Base-by-base conservation (phyloP, 331 rosid genomes). In the Telfairia occidentalis region DNA sequence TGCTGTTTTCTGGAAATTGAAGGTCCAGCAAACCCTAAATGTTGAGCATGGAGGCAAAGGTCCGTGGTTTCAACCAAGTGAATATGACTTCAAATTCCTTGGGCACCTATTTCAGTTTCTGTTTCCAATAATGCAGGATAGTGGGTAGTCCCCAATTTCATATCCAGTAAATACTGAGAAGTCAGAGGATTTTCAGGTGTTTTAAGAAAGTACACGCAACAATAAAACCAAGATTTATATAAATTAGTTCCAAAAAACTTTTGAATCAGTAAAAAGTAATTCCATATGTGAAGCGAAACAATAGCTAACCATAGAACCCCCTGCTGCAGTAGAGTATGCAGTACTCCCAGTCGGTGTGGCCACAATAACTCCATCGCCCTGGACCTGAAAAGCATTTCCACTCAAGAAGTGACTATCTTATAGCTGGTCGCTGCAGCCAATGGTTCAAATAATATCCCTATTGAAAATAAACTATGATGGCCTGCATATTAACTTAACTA, bases 311-410 rank as follows among this genome's bases (percentile, higher is more conserved):
- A 95, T 95, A 74, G 99, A 95, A 83, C 99, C 99, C 76, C 97
- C 98, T 53, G 99, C 97, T 78, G 99, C 97, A 8, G 99, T 95
- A 80, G 97, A 90, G 86, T 92, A 95, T 76, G 99, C 97, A 55
- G 99, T 95, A 80, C 99, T 95, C 84, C 99, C 99, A 2, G 99
- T 95, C 35, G 99, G 99, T 72, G 97, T 95, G 81, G 97, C 99
- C 48, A 95, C 89, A 73, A 92, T 95, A 78, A 95, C 96, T 79
- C 99, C 99, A 78, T 95, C 97, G 72, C 96, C 99, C 90, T 95
- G 99, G 80, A 95, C 99, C 99, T 90, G 84, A 84, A 84, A 75
- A 63, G 42, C 63, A 59, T 5, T 58, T 38, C 71, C 75, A 71
- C 23, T 53, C 76, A 80, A 79, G 67, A 19, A 30, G 9, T 16